A percentile compares a stretch with the other conserved stretches of the same genome.
Conservation (phyloP, 164 flowering plant species). For the Magnolia officinalis region DNA sequence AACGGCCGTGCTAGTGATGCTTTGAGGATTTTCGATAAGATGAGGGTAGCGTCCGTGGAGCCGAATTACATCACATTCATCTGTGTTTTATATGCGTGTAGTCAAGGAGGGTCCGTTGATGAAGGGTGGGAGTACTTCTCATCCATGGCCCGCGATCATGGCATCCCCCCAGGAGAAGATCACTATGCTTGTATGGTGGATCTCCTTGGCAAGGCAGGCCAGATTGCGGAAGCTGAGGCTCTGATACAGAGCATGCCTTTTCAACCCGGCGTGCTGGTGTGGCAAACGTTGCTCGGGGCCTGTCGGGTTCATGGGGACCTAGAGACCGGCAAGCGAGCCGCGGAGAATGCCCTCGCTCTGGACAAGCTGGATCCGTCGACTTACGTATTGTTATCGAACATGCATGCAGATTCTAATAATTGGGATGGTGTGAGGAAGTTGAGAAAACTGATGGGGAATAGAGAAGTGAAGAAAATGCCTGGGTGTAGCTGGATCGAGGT, state of each 20-base stretch:
- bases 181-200: conserved; percentile 78
- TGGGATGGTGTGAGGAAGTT: conserved; percentile 51
- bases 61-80: conserved; percentile 73
- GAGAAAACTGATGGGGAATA: conserved; percentile 48
- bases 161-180: conserved; percentile 65
- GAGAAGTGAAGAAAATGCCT: conserved; percentile 57
- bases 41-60: conserved; percentile 35
- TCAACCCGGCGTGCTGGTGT: conserved; percentile 50
- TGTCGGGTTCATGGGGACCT: conserved; percentile 58
- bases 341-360: conserved; percentile 41
- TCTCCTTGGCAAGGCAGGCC: conserved; percentile 64
- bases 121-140: conserved; percentile 59
- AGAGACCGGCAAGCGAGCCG: conserved; percentile 59
- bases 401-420: conserved; percentile 47
- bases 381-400: conserved; percentile 61
- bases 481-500: conserved; percentile 64
- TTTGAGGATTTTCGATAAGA: conserved; percentile 48
- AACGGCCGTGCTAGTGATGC: conserved; percentile 58
- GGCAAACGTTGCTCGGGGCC: conserved; percentile 77
- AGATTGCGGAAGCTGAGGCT: conserved; percentile 55
- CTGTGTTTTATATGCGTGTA: conserved; percentile 74
- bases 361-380: conserved; percentile 56
- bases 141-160: conserved; percentile 43
- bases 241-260: conserved; percentile 56
- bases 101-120: conserved; percentile 59